phyloP scores from a whole-genome alignment of 768 basidiomycete species.

The Sporobolomyces phaffii region DNA sequence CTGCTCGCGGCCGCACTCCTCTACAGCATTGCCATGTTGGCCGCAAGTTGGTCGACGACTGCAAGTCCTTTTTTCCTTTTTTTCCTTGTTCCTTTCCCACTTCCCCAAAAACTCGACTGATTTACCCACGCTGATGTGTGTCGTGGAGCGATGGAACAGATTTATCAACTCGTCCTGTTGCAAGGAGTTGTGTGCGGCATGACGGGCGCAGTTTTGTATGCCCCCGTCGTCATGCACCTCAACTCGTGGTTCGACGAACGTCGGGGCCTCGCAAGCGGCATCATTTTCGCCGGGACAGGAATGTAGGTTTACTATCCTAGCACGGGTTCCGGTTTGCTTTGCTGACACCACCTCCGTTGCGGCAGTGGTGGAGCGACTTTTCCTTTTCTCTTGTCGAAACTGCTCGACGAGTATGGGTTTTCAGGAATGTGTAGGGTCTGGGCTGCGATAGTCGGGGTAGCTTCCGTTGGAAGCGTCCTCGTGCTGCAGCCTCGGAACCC shows the following conservation, averaged over 20 bases:
- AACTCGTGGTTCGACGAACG: constrained; percentile 3
- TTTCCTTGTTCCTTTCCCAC: too few species aligned
- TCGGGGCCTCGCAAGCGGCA: not conserved
- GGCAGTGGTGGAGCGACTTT: constrained; percentile 4
- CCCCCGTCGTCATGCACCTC: constrained; percentile 12
- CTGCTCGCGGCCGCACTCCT: not conserved
- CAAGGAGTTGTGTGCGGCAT: constrained; percentile 16
- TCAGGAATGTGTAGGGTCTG: not conserved
- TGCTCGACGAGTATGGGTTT: not conserved
- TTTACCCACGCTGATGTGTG: too few species aligned
- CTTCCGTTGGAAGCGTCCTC: not conserved
- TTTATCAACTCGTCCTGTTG: constrained; percentile 16
- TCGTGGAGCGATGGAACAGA: too few species aligned
- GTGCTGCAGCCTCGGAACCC: not conserved
- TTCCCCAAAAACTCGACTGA: too few species aligned
- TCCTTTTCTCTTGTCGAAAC: constrained; percentile 12
- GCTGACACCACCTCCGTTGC: not conserved
- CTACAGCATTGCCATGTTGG: constrained; percentile 8
- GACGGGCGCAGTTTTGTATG: constrained; percentile 2
- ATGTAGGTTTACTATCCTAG: not conserved
- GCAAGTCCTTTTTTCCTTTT: too few species aligned
- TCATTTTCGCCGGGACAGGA: constrained; percentile 9
- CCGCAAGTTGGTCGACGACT: constrained; percentile 1
- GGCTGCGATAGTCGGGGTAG: not conserved
- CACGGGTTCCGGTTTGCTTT: not conserved